These are phyloP conservation scores for Populus hybrid DNA, from an alignment of 441 rosid genomes.

Conservation along the genomic window DNA sequence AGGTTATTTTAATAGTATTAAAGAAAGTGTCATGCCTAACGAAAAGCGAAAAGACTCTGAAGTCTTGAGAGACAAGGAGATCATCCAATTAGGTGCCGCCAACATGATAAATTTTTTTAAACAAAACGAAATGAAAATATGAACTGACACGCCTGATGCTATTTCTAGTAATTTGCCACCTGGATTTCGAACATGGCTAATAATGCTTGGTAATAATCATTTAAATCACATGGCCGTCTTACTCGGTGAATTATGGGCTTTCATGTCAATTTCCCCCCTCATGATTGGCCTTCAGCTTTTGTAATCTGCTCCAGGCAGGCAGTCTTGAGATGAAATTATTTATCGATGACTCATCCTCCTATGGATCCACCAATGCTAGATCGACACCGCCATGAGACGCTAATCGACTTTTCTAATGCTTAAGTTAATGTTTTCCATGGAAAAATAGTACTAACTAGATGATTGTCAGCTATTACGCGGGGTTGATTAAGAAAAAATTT, in stretches of 20 bases:
- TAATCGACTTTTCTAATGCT: background rate
- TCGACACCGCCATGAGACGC: background rate
- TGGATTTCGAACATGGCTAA: background rate
- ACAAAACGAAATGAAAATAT: background rate
- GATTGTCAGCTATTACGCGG: too few species aligned
- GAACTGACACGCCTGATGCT: background rate
- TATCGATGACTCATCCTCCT: background rate
- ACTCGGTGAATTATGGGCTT: too few species aligned
- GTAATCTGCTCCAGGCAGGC: background rate
- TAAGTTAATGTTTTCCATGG: background rate
- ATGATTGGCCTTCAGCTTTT: background rate
- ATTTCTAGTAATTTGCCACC: background rate
- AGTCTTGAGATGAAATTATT: background rate
- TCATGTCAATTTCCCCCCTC: background rate
- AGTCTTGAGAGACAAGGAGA: background rate
- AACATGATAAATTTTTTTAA: too few species aligned
- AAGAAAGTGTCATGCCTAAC: too few species aligned
- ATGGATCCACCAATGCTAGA: too few species aligned
- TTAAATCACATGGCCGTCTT: background rate
- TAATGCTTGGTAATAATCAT: background rate
- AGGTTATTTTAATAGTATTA: too few species aligned
- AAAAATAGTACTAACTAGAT: too few species aligned
- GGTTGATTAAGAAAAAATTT: too few species aligned
- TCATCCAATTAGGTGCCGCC: background rate
- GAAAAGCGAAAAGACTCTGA: too few species aligned